These are phyloP conservation scores for Gracilariopsis chorda DNA, from an alignment of 23 red algal genomes.

Conservation along the genomic window DNA sequence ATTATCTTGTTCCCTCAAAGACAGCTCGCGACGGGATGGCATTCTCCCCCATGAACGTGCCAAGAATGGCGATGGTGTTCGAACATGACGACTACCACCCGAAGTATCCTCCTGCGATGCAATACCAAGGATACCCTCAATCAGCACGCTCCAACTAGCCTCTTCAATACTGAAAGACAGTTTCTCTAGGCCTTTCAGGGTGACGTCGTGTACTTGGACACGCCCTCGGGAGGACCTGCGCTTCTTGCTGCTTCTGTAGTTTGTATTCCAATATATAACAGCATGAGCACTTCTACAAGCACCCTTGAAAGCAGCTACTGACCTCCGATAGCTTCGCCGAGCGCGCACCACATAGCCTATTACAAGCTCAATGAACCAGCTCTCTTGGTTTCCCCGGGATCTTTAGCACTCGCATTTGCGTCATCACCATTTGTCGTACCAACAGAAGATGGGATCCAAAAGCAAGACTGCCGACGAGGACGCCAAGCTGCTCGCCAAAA, in stretches of 20 bases:
- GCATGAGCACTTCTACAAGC: slow-evolving; percentile 16
- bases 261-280: not conserved
- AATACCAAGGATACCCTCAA: slow-evolving; percentile 33
- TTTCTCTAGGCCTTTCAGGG: slow-evolving; percentile 21
- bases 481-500: slow-evolving; percentile 20
- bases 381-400: slow-evolving; percentile 3
- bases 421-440: not conserved
- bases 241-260: not conserved
- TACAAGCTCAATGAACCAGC: slow-evolving; percentile 14
- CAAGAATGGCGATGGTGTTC: too few species aligned
- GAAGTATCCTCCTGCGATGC: not conserved
- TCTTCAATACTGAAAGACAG: slow-evolving; percentile 49
- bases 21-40: too few species aligned
- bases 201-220: slow-evolving; percentile 50
- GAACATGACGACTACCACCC: not conserved
- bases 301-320: not conserved
- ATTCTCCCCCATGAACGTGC: too few species aligned
- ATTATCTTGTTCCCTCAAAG: too few species aligned
- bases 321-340: slow-evolving; percentile 32
- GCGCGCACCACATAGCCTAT: slow-evolving; percentile 57
- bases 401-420: not conserved
- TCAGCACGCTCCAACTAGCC: slow-evolving; percentile 43
- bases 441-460: slow-evolving; percentile 5
- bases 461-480: slow-evolving; percentile 60
- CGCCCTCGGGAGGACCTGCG: not conserved